Percentiles rank a stretch among this genome's conserved stretches.
These are phyloP conservation scores for Candida tammaniensis DNA, from an alignment of 805 yeast genomes.

Conservation along the genomic window DNA sequence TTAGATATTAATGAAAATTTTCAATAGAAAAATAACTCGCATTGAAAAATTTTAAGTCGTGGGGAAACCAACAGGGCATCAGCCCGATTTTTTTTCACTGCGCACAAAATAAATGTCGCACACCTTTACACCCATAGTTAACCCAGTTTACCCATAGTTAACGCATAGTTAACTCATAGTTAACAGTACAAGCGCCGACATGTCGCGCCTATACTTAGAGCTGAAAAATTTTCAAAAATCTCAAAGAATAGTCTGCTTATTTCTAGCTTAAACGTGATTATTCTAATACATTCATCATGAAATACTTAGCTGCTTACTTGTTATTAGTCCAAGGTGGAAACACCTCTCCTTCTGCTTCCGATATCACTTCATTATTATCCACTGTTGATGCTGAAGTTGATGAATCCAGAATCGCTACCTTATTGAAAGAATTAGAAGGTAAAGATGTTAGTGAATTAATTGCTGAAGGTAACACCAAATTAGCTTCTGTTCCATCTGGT, in stretches of 20 bases:
- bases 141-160: too few relatives aligned
- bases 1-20: too few relatives aligned
- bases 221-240: constrained; percentile 19
- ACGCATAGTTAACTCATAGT: too few relatives aligned
- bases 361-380: constrained; percentile 38
- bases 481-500: constrained; percentile 73
- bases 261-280: constrained; percentile 20
- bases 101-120: too few relatives aligned
- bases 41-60: too few relatives aligned
- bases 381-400: constrained; percentile 59
- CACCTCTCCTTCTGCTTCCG: constrained; percentile 43
- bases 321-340: constrained; percentile 47
- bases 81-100: too few relatives aligned
- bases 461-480: constrained; percentile 92
- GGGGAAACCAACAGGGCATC: too few relatives aligned
- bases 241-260: constrained; percentile 78
- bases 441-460: constrained; percentile 46
- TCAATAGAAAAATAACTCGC: too few relatives aligned
- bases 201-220: neutral
- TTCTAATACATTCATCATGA: constrained; percentile 21
- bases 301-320: constrained; percentile 48
- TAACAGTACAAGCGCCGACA: too few relatives aligned
- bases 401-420: constrained; percentile 58
- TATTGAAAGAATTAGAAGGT: constrained; percentile 49
- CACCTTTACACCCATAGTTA: too few relatives aligned